Evolutionary conservation across 805 yeast species (phyloP), one percentile per base, ranked within the genome.

Genomic region (Naumovozyma castellii): DNA sequence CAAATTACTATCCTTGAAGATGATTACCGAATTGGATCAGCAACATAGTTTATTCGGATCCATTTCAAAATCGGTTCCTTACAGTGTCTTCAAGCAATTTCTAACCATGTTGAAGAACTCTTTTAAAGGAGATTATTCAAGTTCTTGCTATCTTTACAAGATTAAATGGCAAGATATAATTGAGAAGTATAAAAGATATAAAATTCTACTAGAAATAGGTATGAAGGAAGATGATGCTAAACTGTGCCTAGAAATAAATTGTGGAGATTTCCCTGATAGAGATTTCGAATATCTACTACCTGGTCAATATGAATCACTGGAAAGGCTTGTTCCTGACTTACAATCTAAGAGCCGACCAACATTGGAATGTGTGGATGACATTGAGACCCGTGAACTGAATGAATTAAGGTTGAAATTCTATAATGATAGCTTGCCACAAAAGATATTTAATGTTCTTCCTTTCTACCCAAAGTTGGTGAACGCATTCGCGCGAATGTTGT

Each of bases 81-180:
- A 58, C 20, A 51, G 59, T 1, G 61, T 76, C 3, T 61, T 74
- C 35, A 72, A 71, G 19, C 72, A 70, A 42, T 38, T 76, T 1
- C 57, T 76, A 14, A 55, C 63, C 2, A 61, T 78, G 32, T 54
- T 73, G 22, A 67, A 66, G 36, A 63, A 67, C 36, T 60, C 70
- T 1, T 73, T 63, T 46, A 57, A 66, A 4, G 70, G 67, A 5
- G 30, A 37, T 18, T 35, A 39, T 18, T 20, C n/a, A 5, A 37
- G 33, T 3, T 41, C 34, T 9, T 14, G 35, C 5, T 28, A 33
- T 25, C 40, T 51, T 3, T 49, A 49, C 25, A 54, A 53, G 15
- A 42, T 61, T n/a, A 39, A 48, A 1, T 59, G 64, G 61, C 58
- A 58, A 34, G 36, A 53, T 14, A 44, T 56, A 18, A 52, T 53